Evolutionary conservation across 768 basidiomycete species (phyloP), one percentile per base, ranked within the genome.

Genomic region (Leucocoprinus sp.): DNA sequence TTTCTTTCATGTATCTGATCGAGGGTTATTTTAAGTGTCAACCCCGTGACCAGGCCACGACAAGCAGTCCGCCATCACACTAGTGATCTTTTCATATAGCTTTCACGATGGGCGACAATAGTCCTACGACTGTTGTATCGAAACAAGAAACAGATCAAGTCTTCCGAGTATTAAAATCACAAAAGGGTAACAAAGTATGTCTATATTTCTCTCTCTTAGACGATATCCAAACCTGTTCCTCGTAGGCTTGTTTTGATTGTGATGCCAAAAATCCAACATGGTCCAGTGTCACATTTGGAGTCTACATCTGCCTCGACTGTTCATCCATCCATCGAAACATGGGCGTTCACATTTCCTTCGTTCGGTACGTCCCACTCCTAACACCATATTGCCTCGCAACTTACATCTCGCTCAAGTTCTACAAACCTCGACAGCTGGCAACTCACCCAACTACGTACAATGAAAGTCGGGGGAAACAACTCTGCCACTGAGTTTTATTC

Each of bases 281-380:
- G 96, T 83, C 93, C 3, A 93, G 90, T 51, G 91, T 96, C 17
- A 93, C 92, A 0, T 99, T 86, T 60, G 95, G 91, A 26, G 82
- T 98, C 11, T 98, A 98, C 65, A 93, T 99, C 58, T 99, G 96
- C 60, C 70, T 98, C 24, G 93, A 99, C 49, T 99, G 96, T 71
- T 98, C 95, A 4, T 87, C 85, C 53, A 69, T 86, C 11, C 96
- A 99, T 65, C 74, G 96, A 43, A 97, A 95, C 62, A 83, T 97
- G 80, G 96, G 96, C 55, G 95, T 98, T 18, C 96, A 99, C 61
- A 93, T 99, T 64, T 88, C 82, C 52, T 99, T 99, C 57, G 95
- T 99, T 34, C 72, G 93, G 91, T 93, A 82, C 63, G 8, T 36
- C 41, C 9, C 22, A 15, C 15, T 22, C 33, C 22, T 37, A 17